Base-by-base conservation (phyloP, 768 basidiomycete species). In the Podaxis carcinomalis region DNA sequence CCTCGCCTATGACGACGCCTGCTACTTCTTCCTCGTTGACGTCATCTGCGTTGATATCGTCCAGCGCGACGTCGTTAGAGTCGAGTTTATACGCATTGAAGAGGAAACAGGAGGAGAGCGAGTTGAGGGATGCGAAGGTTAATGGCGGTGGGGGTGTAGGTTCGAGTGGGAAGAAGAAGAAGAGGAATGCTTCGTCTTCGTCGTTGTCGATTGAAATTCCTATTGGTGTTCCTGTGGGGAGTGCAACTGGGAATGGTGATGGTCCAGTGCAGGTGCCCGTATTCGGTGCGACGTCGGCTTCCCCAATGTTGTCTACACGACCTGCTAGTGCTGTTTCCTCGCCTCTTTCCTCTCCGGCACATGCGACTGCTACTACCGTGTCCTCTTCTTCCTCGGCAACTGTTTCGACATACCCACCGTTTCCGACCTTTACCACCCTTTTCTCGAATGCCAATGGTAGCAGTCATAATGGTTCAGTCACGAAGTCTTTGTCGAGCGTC, bases 401-500 rank as follows among this genome's bases (percentile, higher is more conserved):
- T 5, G 3, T 25, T 46, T 23, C 61, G n/a, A 51, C 46, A n/a
- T 72, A 72, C 49, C 68, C 71, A 23, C 67, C 63, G 1, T 72
- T 72, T 61, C 71, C 71, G 54, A 68, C 64, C 44, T 72, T 66
- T 51, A 66, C 69, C 51, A 65, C 57, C 27, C 66, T 55, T 28
- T 51, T 42, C 25, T 46, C 58, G 40, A 42, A 11, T 3, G 10
- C 36, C 16, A 32, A 52, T 39, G 32, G 58, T 21, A 51, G 50
- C 16, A 44, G 25, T 28, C 32, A 32, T 32, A 32, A 32, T 1
- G 6, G 32, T 32, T 32, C 32, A 32, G 7, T 2, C 32, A 2
- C 6, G 32, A 32, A 50, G 14, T 27, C n/a, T 25, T 11, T 28
- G 25, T 9, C 36, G 5, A 37, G 21, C 7, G n/a, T 11, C 11